Percentiles rank a stretch among this genome's conserved stretches.
Evolutionary conservation across 495 filamentous ascomycete species (phyloP).

Genomic region (Astrothelium macrocarpum): DNA sequence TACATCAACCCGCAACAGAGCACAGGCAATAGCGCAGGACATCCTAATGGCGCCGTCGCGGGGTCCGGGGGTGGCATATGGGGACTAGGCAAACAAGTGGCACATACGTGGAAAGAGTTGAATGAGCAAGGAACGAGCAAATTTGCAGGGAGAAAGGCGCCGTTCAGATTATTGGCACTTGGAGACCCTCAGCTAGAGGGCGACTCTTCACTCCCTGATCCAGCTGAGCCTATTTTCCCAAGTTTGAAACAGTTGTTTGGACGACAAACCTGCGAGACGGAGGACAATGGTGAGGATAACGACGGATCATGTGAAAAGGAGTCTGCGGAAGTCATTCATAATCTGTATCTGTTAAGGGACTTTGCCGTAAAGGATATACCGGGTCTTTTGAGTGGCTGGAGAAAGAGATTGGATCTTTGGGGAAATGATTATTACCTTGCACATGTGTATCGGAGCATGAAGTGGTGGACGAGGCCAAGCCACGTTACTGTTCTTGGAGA

Average conservation of each 20-base stretch:
- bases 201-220: slow-evolving; percentile 65
- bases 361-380: slow-evolving; percentile 56
- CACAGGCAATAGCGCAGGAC: not conserved
- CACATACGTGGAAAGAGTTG: slow-evolving; percentile 22
- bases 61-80: not conserved
- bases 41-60: not conserved
- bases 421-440: slow-evolving; percentile 94
- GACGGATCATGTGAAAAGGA: too few relatives aligned
- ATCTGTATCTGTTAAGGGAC: not conserved
- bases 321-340: not conserved
- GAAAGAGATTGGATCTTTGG: slow-evolving; percentile 76
- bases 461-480: slow-evolving; percentile 72
- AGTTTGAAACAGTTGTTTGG: slow-evolving; percentile 27
- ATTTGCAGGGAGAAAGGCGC: slow-evolving; percentile 35
- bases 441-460: slow-evolving; percentile 79
- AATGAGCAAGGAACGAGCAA: slow-evolving; percentile 22
- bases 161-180: slow-evolving; percentile 80
- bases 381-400: slow-evolving; percentile 46
- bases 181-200: slow-evolving; percentile 95
- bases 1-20: not conserved
- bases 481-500: slow-evolving; percentile 88
- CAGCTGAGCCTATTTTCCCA: slow-evolving; percentile 50
- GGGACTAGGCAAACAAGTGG: slow-evolving; percentile 15
- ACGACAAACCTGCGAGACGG: not conserved
- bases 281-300: not conserved